Percentiles rank a stretch among this genome's conserved stretches.
Evolutionary conservation across 345 rosid genomes (phyloP).

Genomic region (Luvunga scandens): DNA sequence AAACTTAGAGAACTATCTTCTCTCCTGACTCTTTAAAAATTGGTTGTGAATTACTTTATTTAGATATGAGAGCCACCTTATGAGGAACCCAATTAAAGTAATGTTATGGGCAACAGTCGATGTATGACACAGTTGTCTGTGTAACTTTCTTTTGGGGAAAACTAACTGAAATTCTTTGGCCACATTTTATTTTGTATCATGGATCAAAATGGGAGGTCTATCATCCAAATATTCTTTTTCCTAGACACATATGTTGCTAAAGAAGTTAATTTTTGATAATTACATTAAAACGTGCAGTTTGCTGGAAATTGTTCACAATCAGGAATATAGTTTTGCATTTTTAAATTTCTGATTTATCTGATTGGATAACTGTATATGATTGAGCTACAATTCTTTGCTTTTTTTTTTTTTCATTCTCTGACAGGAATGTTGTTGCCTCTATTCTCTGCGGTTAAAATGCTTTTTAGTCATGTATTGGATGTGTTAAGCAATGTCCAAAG

Average conservation of each 20-base stretch:
- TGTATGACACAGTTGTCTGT: too few relatives aligned
- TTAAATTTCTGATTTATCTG: neutral
- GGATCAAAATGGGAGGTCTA: neutral
- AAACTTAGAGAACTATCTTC: neutral
- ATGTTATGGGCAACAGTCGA: neutral
- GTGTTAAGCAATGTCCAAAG: constrained; percentile 67
- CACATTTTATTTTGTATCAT: neutral
- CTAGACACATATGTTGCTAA: neutral
- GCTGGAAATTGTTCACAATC: neutral
- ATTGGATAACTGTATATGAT: neutral
- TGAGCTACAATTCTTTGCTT: neutral
- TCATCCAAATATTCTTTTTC: neutral
- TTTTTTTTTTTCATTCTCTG: neutral
- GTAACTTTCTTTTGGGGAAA: neutral
- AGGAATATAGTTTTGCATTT: neutral
- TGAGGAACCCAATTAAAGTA: neutral
- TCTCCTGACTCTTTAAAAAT: neutral
- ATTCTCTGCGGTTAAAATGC: constrained; percentile 58
- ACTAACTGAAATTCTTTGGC: neutral
- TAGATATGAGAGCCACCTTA: neutral
- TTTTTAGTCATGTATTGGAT: constrained; percentile 71
- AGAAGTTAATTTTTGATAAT: neutral
- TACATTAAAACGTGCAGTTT: neutral
- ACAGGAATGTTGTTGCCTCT: constrained; percentile 63
- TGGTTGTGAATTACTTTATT: neutral